A percentile compares a stretch with the other conserved stretches of the same genome.
These are phyloP conservation scores for Paspalum notatum DNA, from an alignment of 176 grass and related monocot genomes.

Conservation along the genomic window DNA sequence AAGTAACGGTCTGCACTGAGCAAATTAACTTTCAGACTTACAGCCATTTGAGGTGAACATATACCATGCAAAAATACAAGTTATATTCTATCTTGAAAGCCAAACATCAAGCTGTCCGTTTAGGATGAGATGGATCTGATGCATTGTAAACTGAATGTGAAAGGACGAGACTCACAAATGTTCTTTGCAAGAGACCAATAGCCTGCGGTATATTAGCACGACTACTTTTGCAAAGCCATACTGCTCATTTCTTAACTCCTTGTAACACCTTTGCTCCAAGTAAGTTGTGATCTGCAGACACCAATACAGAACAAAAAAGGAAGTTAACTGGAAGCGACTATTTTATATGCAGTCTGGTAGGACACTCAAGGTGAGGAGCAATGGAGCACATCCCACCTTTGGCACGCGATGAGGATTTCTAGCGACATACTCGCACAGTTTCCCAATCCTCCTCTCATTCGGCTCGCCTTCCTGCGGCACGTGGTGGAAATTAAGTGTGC, in stretches of 20 bases:
- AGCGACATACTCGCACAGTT: slow-evolving; percentile 75
- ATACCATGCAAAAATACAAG: neutral
- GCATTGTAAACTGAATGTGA: slow-evolving; percentile 7
- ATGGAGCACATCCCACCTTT: slow-evolving; percentile 39
- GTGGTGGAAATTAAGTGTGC: neutral
- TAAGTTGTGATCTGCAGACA: slow-evolving; percentile 75
- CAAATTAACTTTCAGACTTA: slow-evolving; percentile 32
- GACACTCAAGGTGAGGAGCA: neutral
- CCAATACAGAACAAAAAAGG: slow-evolving; percentile 19
- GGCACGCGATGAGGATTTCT: slow-evolving; percentile 64
- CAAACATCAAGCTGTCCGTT: neutral
- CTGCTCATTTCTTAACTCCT: slow-evolving; percentile 78
- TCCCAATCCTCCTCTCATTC: slow-evolving; percentile 69
- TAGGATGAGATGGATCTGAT: neutral
- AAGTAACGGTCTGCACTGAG: slow-evolving; percentile 77
- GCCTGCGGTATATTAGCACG: slow-evolving; percentile 88
- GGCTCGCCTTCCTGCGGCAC: slow-evolving; percentile 52
- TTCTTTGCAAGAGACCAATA: slow-evolving; percentile 85
- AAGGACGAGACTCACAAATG: slow-evolving; percentile 73
- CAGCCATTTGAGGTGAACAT: neutral
- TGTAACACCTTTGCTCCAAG: slow-evolving; percentile 95
- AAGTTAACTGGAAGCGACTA: slow-evolving; percentile 20
- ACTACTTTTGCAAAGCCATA: slow-evolving; percentile 80
- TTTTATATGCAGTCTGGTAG: slow-evolving; percentile 26
- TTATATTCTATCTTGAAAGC: neutral